Base-by-base conservation (phyloP, 345 rosid genomes). In the Luvunga scandens region DNA sequence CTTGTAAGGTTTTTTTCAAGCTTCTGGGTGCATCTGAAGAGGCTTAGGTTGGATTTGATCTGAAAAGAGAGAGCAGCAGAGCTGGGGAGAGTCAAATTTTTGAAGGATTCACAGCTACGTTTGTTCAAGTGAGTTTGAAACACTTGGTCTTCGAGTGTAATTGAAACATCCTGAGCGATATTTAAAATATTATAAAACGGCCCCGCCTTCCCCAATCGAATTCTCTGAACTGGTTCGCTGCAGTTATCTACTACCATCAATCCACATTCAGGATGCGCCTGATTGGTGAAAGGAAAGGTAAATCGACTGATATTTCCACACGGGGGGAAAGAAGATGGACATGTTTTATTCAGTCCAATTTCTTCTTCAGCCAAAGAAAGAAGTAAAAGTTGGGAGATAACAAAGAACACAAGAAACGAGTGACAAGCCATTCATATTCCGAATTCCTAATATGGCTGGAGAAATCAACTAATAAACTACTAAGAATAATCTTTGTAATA, bases 221-320 rank as follows among this genome's bases (percentile, higher is more conserved):
- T 80, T 78, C 31, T 81, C 57, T 68, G 78, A 13, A 1, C 1
- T 22, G 18, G 31, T 2, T 27, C 14, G n/a, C 25, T 53, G 73
- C 91, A 90, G 22, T 66, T 64, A 0, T 85, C 73, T 50, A 86
- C 66, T 42, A 1, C 56, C 42, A 83, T 70, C 60, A 84, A 77
- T 30, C 86, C 84, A 63, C 90, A 85, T 0, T 28, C 69, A n/a
- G 80, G 84, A 9, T 2, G 48, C 1, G 27, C 27, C 9, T 0
- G 30, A 36, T 72, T 21, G 34, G 64, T 5, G 39, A 78, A 84
- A 36, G 89, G 88, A 77, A 80, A 77, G 9, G 0, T 7, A 21
- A 81, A 42, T 48, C 66, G 66, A 10, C 72, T 56, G 0, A 78
- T 38, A 7, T 19, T 36, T 39, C 85, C 88, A 50, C 91, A 85